Conservation (phyloP, 352 stramenopile species). For the Pythium angustatum region DNA sequence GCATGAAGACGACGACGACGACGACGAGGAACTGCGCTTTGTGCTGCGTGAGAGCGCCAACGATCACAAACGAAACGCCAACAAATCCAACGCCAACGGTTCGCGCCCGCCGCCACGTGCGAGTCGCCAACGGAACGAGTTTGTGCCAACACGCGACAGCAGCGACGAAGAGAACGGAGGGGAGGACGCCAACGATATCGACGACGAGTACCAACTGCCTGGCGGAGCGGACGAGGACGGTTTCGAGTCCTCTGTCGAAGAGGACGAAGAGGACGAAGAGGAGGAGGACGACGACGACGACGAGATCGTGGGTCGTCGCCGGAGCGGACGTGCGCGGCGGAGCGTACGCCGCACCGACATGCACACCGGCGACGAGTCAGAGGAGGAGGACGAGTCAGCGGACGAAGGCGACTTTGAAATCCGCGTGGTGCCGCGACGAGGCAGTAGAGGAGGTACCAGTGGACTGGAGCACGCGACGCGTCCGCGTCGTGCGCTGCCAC, state of each 20-base stretch:
- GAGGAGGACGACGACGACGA: constrained; percentile 18
- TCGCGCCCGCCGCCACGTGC: constrained; percentile 4
- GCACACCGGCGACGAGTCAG: neutral
- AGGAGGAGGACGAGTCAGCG: constrained; percentile 28
- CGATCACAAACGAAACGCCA: constrained; percentile 1
- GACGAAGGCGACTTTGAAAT: constrained; percentile 34
- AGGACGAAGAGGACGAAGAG: constrained; percentile 26
- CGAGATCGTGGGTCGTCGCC: constrained; percentile 27
- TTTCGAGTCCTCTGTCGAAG: constrained; percentile 23
- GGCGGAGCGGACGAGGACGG: constrained; percentile 38
- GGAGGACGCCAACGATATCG: constrained; percentile 3
- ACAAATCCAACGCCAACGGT: neutral
- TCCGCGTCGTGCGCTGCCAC: neutral
- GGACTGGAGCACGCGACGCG: constrained; percentile 9
- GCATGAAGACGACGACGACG: constrained; percentile 21
- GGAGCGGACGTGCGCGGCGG: constrained; percentile 36
- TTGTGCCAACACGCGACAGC: constrained; percentile 7
- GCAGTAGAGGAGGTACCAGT: constrained; percentile 2
- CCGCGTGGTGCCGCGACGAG: constrained; percentile 19
- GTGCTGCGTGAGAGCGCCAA: constrained; percentile 1
- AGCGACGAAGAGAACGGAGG: constrained; percentile 22
- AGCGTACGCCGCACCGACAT: constrained; percentile 8
- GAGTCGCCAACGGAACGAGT: constrained; percentile 2
- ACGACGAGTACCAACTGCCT: constrained; percentile 30
- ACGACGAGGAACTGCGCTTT: constrained; percentile 11